Conservation (phyloP, 2,329 filamentous ascomycete genomes). For the Colletotrichum aenigma region DNA sequence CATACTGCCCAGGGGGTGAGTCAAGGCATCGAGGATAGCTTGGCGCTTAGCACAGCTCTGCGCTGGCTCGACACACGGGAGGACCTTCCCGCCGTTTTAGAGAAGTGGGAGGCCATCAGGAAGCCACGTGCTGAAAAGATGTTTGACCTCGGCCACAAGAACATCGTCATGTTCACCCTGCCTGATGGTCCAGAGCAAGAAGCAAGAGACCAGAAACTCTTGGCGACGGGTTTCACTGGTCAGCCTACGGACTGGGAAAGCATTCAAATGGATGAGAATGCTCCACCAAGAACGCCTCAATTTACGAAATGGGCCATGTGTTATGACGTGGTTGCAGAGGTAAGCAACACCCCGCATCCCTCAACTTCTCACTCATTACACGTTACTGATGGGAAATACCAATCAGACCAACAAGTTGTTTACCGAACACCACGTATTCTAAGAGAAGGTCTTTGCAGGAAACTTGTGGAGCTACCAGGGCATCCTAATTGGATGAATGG, state of each 20-base stretch:
- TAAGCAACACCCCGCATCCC: accelerated
- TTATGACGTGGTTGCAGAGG: neutral
- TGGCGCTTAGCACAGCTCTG: neutral
- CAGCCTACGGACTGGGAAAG: neutral
- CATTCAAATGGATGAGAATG: neutral
- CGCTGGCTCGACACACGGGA: neutral
- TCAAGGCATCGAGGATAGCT: neutral
- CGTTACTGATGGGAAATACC: neutral
- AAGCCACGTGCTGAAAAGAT: neutral
- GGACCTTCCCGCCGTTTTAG: neutral
- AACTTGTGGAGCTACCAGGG: neutral
- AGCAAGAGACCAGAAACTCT: neutral
- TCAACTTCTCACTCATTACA: neutral
- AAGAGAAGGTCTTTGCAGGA: neutral
- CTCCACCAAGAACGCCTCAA: neutral
- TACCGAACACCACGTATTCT: accelerated
- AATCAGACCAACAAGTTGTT: neutral
- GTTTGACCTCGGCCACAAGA: neutral
- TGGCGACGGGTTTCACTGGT: neutral
- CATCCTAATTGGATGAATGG: no score
- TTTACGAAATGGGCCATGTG: neutral
- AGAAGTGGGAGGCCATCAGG: neutral
- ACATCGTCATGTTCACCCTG: neutral
- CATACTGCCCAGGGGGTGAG: neutral
- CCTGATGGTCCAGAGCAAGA: neutral